Evolutionary conservation across 352 stramenopile genomes (phyloP), one percentile per base, ranked within the genome.

Genomic region (Phytophthora pisi): DNA sequence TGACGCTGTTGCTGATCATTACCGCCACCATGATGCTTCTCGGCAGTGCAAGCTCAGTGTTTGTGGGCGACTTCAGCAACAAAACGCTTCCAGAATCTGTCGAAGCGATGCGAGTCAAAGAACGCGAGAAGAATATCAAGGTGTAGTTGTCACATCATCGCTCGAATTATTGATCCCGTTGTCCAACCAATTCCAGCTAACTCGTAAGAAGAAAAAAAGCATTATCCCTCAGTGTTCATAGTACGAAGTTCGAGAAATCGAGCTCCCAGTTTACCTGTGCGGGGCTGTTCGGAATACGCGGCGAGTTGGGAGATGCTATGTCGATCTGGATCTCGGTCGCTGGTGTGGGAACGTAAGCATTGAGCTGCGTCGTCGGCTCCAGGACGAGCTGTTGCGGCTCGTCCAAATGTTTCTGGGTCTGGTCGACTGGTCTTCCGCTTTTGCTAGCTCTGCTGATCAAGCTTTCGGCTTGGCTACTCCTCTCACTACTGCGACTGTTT

Each of bases 1-100:
- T 96, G 47, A 84, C 85, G 8, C n/a, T 90, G 16, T 59, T 97
- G 52, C 72, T 97, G 1, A 47, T 68, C 8, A 79, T 96, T 51
- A 96, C 89, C 9, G 82, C 86, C 24, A 84, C 47, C n/a, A 90
- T 95, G 74, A 93, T 94, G 72, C 60, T 96, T 24, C 66, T 96
- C 6, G 91, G 88, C 3, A 88, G 77, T 34, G 57, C 82, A 43
- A 91, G 83, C 43, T 86, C 83, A 3, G 55, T 81, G 1, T 63
- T 89, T 28, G 81, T 91, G 7, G 71, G 70, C 16, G 83, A 91
- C 50, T 90, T 84, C 52, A 84, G 69, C 9, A 84, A 84, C 38
- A 89, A 85, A 31, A 67, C 57, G 11, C 66, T 91, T 0, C 79
- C 79, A 10, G 75, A 75, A 8, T 91, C 83, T 7, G 74, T 91